phyloP scores from a whole-genome alignment of 2,329 filamentous ascomycete species.

The Microdochium bolleyi region DNA sequence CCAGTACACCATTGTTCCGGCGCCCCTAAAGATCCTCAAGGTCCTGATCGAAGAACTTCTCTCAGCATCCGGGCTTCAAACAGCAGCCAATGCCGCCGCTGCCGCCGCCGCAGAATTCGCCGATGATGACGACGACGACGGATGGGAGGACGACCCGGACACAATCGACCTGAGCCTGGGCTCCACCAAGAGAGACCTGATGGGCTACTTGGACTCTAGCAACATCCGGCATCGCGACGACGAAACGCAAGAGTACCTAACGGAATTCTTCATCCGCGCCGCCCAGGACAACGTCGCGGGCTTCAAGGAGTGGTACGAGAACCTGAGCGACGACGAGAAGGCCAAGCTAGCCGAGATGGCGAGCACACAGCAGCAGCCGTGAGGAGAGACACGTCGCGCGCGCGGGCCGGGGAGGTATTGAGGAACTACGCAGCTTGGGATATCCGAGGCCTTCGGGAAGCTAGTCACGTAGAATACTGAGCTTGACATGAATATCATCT shows the following conservation, averaged over 20 bases:
- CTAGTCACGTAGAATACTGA: too few species aligned
- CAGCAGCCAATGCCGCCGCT: slow-evolving; percentile 53
- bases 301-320: slow-evolving; percentile 49
- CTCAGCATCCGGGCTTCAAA: slow-evolving; percentile 63
- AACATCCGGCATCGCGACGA: slow-evolving; percentile 67
- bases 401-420: neutral
- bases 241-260: slow-evolving; percentile 79
- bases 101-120: slow-evolving; percentile 48
- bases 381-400: neutral
- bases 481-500: too few species aligned
- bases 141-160: slow-evolving; percentile 82
- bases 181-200: slow-evolving; percentile 65
- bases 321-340: slow-evolving; percentile 48
- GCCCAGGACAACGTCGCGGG: slow-evolving; percentile 47
- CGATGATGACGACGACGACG: slow-evolving; percentile 64
- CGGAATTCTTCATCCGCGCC: slow-evolving; percentile 67
- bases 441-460: too few species aligned
- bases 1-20: slow-evolving; percentile 78
- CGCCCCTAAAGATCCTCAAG: slow-evolving; percentile 92
- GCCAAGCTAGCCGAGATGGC: slow-evolving; percentile 46
- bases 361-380: slow-evolving; percentile 17
- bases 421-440: neutral
- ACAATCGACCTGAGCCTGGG: slow-evolving; percentile 68
- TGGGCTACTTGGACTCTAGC: slow-evolving; percentile 62
- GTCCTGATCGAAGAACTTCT: slow-evolving; percentile 87